These are phyloP conservation scores for Berberis thunbergii DNA, from an alignment of 164 flowering plant genomes.

Conservation along the genomic window DNA sequence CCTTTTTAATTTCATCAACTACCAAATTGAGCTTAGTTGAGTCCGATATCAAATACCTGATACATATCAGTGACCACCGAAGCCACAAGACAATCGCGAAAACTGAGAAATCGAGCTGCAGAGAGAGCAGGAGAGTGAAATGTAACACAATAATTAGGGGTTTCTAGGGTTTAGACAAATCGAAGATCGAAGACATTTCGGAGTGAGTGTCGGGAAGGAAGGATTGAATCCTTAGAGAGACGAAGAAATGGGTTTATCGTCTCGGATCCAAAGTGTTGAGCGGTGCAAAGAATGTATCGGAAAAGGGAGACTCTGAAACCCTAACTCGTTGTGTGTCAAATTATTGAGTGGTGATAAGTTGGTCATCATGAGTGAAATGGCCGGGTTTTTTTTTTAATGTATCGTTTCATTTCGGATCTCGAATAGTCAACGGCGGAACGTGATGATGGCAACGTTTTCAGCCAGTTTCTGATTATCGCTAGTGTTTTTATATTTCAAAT, in stretches of 20 bases:
- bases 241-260: conserved; percentile 4
- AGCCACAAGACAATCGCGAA: not conserved
- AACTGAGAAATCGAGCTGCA: conserved; percentile 1
- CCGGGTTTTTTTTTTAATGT: not conserved
- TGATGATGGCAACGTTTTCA: not conserved
- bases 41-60: no score
- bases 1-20: no score
- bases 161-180: not conserved
- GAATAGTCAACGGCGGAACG: conserved; percentile 6
- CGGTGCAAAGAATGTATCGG: no score
- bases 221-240: conserved; percentile 1
- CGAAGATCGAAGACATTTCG: not conserved
- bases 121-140: not conserved
- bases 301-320: conserved; percentile 1
- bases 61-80: no score
- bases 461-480: no score
- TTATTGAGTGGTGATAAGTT: not conserved
- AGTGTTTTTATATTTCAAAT: no score
- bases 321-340: not conserved
- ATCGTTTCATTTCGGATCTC: conserved; percentile 12
- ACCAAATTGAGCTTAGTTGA: no score
- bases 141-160: not conserved
- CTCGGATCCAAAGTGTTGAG: no score
- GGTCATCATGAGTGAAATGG: not conserved
- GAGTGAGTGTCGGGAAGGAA: not conserved